phyloP scores from a whole-genome alignment of 495 filamentous ascomycete genomes.

The Aspergillus steynii region DNA sequence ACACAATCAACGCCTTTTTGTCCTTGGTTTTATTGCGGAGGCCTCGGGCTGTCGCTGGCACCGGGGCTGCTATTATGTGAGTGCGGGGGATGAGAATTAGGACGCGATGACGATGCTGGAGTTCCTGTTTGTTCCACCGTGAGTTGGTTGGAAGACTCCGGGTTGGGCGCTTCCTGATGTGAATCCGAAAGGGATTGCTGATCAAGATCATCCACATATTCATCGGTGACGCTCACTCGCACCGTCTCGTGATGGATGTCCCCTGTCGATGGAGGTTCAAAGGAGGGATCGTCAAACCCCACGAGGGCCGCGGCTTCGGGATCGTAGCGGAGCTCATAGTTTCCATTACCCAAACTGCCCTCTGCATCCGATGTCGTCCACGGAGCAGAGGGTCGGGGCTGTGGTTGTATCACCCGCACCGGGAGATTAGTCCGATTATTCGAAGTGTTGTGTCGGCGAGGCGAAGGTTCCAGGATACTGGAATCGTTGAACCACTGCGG shows the following conservation, averaged over 20 bases:
- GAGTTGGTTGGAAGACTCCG: not conserved
- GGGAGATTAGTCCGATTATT: conserved; percentile 25
- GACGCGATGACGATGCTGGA: not conserved
- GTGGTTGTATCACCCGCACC: conserved; percentile 43
- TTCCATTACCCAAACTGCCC: conserved; percentile 24
- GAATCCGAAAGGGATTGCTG: not conserved
- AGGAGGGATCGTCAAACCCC: conserved; percentile 23
- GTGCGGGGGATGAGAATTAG: not conserved
- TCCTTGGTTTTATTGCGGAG: conserved; percentile 7
- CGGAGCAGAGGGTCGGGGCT: conserved; percentile 38
- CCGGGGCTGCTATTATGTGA: conserved; percentile 3
- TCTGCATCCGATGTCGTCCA: conserved; percentile 38
- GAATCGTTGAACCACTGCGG: conserved; percentile 32
- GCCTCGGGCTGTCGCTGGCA: conserved; percentile 3
- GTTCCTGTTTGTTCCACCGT: not conserved
- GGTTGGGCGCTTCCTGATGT: not conserved
- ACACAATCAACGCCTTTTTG: not conserved
- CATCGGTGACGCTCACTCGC: conserved; percentile 1
- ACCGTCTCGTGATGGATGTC: not conserved
- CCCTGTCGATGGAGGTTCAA: conserved; percentile 5
- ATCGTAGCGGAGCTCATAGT: conserved; percentile 44
- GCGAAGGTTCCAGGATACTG: conserved; percentile 17
- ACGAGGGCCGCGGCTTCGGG: conserved; percentile 47
- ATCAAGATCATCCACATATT: not conserved
- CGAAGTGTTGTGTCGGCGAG: conserved; percentile 16